phyloP scores from a whole-genome alignment of 129 eudicot genomes.

The Flaveria ramosissima region DNA sequence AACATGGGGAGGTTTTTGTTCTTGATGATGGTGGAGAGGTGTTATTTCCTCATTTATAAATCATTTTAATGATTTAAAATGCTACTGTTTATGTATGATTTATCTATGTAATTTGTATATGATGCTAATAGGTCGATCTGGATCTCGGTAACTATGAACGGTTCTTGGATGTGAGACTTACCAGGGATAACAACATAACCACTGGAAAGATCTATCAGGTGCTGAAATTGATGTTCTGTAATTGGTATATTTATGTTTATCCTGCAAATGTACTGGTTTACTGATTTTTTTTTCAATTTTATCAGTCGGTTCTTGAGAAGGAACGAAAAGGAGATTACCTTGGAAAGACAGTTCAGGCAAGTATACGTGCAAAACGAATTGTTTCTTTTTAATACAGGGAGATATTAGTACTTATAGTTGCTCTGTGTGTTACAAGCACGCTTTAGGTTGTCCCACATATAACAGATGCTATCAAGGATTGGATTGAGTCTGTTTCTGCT shows the following conservation, averaged over 20 bases:
- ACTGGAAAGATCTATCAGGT: constrained; percentile 99
- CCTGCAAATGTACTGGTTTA: background rate
- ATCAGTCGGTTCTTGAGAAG: constrained; percentile 84
- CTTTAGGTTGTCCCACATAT: constrained; percentile 95
- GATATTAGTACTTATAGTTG: constrained; percentile 23
- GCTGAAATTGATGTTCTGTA: constrained; percentile 14
- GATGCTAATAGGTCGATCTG: constrained; percentile 71
- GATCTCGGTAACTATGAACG: constrained; percentile 95
- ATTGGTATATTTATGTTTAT: constrained; percentile 15
- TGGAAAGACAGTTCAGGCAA: constrained; percentile 95
- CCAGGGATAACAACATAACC: constrained; percentile 93
- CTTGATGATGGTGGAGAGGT: constrained; percentile 99
- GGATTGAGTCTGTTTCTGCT: constrained; percentile 88
- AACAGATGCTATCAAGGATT: constrained; percentile 87
- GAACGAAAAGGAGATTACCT: constrained; percentile 92
- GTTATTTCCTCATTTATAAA: constrained; percentile 4
- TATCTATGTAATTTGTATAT: constrained; percentile 4
- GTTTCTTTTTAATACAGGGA: background rate
- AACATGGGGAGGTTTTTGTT: constrained; percentile 97
- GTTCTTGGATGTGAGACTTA: constrained; percentile 82
- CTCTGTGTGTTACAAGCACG: constrained; percentile 28
- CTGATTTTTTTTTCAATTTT: constrained; percentile 21
- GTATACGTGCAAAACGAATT: constrained; percentile 16
- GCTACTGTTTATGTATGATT: background rate
- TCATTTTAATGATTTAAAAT: background rate